Conservation (phyloP, 805 yeast species). For the Zygoascus ofunaensis region DNA sequence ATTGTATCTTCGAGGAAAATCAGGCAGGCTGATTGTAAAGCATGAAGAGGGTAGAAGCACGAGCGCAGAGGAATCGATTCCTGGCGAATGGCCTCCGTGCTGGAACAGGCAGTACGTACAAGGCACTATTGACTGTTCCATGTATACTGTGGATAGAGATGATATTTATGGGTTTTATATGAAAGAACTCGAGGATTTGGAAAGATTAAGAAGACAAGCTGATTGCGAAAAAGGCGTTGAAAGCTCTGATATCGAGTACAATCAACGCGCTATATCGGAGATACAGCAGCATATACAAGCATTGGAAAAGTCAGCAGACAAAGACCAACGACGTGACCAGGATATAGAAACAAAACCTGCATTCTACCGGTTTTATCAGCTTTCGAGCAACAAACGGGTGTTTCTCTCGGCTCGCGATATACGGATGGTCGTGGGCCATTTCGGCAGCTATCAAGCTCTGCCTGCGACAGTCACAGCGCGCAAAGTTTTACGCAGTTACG, state of each 20-base stretch:
- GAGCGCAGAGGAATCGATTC: background rate
- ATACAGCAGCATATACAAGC: background rate
- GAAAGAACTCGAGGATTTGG: background rate
- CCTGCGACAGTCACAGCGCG: conserved; percentile 3
- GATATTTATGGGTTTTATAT: background rate
- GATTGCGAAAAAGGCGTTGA: too few species aligned
- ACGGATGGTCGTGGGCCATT: conserved; percentile 4
- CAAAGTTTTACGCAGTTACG: background rate
- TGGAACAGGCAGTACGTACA: background rate
- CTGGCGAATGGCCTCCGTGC: background rate
- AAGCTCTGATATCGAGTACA: background rate
- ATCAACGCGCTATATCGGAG: background rate
- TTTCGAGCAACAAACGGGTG: background rate
- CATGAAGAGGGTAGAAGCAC: background rate
- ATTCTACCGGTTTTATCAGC: conserved; percentile 12
- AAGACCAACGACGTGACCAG: background rate
- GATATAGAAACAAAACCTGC: background rate
- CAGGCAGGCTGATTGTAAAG: background rate
- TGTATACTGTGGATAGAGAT: background rate
- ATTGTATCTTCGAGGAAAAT: background rate
- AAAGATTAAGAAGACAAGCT: too few species aligned
- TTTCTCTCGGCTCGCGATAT: conserved; percentile 8
- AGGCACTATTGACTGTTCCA: background rate
- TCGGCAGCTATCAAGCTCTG: conserved; percentile 2
- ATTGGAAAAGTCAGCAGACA: background rate